Evolutionary conservation across 2,329 filamentous ascomycete genomes (phyloP).

Genomic region (Cytospora piceae): DNA sequence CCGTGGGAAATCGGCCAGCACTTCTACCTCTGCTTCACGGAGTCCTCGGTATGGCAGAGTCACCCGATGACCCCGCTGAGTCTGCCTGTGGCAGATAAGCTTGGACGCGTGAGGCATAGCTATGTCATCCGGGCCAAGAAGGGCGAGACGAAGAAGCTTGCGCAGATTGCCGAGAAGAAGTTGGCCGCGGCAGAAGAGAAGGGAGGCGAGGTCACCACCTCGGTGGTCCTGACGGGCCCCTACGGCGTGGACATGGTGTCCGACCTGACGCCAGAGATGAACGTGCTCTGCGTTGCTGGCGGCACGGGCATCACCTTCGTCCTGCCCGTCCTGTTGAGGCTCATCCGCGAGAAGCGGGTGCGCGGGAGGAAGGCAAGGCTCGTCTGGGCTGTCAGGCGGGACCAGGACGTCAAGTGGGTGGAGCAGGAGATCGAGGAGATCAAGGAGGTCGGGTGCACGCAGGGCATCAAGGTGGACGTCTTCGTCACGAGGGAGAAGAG

Average conservation of each 20-base stretch:
- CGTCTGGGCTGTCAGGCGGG: constrained; percentile 66
- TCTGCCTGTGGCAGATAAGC: constrained; percentile 46
- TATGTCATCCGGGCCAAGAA: constrained; percentile 62
- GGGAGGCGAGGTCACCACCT: constrained; percentile 43
- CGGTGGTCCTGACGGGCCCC: constrained; percentile 64
- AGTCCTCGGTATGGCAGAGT: constrained; percentile 70
- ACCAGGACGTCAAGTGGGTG: constrained; percentile 61
- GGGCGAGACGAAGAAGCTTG: constrained; percentile 63
- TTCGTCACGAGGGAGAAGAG: constrained; percentile 60
- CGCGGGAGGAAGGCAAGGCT: constrained; percentile 57
- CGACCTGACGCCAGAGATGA: constrained; percentile 45
- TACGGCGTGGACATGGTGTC: constrained; percentile 60
- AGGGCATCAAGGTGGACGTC: constrained; percentile 56
- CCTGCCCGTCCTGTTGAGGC: constrained; percentile 52
- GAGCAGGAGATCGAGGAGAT: constrained; percentile 57
- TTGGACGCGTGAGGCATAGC: constrained; percentile 51
- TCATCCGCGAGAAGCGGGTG: constrained; percentile 37
- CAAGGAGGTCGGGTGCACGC: constrained; percentile 40
- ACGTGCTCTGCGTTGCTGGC: constrained; percentile 58
- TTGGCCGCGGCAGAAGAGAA: constrained; percentile 33
- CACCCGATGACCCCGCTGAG: constrained; percentile 72
- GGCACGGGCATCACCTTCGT: constrained; percentile 64
- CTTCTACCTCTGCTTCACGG: constrained; percentile 71
- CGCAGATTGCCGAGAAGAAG: constrained; percentile 48
- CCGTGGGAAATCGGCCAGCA: constrained; percentile 71